Evolutionary conservation across 164 flowering plant species (phyloP), one percentile per base, ranked within the genome.

Genomic region (Tetrastigma voinierianum): DNA sequence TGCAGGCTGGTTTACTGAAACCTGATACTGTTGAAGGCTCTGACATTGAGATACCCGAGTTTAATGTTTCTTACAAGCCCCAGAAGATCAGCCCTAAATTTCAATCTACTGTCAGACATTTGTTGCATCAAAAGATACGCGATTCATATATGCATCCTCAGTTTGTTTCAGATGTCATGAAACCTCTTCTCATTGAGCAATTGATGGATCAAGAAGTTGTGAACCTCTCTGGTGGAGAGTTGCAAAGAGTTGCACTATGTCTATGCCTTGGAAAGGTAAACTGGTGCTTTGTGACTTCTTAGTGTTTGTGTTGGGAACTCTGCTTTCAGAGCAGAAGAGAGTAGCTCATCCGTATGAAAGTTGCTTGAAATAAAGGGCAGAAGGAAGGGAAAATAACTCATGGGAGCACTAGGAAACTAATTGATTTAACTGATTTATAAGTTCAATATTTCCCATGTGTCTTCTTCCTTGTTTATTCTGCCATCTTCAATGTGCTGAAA

Each of bases 261-360:
- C 82, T 96, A 0, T 96, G 99, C 78, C 97, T 96, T 67, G 99
- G 99, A 67, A 90, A 93, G 99, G 99, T 95, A 80, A 64, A n/a
- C 40, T 32, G 40, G 2, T 32, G 40, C 40, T 32, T 32, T 32
- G 8, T 32, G 40, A 32, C 40, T 32, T 32, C 6, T 3, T 32
- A 32, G 3, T 32, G 40, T 32, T 32, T 32, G 6, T 32, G 40
- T 7, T 32, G 40, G 40, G 40, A 32, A 32, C 40, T n/a, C n/a
- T 32, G 40, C 40, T 32, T 32, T 32, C 40, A 32, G 6, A 32
- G 40, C 40, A 32, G 40, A 32, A 32, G 40, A 32, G 40, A 32
- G 40, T 32, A 7, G 2, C 40, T 32, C 40, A 32, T 32, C 40
- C 40, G 6, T 32, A 32, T 32, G 40, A 32, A 32, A 32, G 40